Conservation (phyloP, 2,329 filamentous ascomycete genomes). For the Colletotrichum sp. region DNA sequence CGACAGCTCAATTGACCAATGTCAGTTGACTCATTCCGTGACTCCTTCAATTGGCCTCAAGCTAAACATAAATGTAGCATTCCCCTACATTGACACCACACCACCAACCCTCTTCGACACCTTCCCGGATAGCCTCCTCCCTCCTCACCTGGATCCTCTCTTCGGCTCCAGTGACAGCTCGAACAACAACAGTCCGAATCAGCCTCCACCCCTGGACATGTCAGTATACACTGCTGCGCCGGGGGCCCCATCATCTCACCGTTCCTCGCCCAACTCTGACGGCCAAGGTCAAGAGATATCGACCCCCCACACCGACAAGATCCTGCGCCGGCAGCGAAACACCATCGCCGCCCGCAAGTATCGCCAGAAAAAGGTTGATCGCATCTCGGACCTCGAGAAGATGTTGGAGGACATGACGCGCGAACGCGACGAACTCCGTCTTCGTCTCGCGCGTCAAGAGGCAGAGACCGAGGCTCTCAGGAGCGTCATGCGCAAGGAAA, state of each 20-base stretch:
- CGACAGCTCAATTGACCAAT: constrained; percentile 8
- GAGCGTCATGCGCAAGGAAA: constrained; percentile 44
- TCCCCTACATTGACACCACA: constrained; percentile 11
- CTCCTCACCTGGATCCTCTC: neutral
- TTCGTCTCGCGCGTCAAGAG: constrained; percentile 68
- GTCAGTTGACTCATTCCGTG: neutral
- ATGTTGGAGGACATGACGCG: constrained; percentile 62
- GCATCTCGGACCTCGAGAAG: constrained; percentile 65
- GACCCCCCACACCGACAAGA: constrained; percentile 25
- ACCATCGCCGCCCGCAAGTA: constrained; percentile 76
- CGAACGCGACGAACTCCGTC: constrained; percentile 67
- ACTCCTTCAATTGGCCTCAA: neutral
- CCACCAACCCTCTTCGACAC: constrained; percentile 17
- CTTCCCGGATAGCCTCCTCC: constrained; percentile 1
- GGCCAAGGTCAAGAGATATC: neutral
- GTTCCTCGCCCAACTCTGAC: constrained; percentile 6
- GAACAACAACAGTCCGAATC: constrained; percentile 16
- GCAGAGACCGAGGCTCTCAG: constrained; percentile 68
- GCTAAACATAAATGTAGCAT: constrained; percentile 1
- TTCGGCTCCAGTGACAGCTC: constrained; percentile 9
- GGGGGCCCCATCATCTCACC: neutral
- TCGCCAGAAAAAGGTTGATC: constrained; percentile 73
- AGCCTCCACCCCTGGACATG: constrained; percentile 12
- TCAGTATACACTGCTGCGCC: neutral
- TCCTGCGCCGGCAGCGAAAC: constrained; percentile 68